A percentile compares a stretch with the other conserved stretches of the same genome.
Conservation (phyloP, 148 eudicot genomes). For the Cornus suecica region DNA sequence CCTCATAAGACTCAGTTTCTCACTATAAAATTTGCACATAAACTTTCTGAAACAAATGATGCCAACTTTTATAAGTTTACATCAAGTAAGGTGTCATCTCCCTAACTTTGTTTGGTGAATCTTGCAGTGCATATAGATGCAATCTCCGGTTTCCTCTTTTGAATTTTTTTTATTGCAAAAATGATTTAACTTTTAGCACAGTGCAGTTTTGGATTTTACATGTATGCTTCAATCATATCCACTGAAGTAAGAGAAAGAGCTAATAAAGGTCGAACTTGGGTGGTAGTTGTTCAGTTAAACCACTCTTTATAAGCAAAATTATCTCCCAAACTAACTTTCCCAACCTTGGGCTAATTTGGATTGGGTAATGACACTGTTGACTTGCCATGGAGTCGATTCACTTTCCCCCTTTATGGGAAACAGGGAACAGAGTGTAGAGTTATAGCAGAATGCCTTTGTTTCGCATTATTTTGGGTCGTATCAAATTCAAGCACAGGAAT, state of each 20-base stretch:
- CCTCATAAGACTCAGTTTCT: not conserved
- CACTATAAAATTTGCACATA: not conserved
- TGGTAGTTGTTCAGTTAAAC: not conserved
- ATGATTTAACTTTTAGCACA: not conserved
- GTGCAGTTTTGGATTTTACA: conserved; percentile 2
- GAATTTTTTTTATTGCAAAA: not conserved
- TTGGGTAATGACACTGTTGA: too few species aligned
- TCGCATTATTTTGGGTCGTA: too few species aligned
- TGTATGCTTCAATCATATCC: not conserved
- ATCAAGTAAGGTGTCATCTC: not conserved
- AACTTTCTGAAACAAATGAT: not conserved
- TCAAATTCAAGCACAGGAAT: too few species aligned
- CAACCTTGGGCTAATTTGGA: too few species aligned
- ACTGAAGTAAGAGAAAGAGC: not conserved
- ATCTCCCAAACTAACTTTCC: too few species aligned
- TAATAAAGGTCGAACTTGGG: not conserved
- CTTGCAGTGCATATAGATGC: not conserved
- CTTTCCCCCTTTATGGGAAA: too few species aligned
- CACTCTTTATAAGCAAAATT: not conserved
- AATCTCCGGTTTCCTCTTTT: not conserved
- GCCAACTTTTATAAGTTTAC: not conserved
- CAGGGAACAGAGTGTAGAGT: too few species aligned
- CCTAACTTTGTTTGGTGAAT: not conserved
- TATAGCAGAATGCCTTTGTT: too few species aligned
- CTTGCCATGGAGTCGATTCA: too few species aligned